Base-by-base conservation (phyloP, 2,329 filamentous ascomycete species). In the Cryphonectria nitschkei region DNA sequence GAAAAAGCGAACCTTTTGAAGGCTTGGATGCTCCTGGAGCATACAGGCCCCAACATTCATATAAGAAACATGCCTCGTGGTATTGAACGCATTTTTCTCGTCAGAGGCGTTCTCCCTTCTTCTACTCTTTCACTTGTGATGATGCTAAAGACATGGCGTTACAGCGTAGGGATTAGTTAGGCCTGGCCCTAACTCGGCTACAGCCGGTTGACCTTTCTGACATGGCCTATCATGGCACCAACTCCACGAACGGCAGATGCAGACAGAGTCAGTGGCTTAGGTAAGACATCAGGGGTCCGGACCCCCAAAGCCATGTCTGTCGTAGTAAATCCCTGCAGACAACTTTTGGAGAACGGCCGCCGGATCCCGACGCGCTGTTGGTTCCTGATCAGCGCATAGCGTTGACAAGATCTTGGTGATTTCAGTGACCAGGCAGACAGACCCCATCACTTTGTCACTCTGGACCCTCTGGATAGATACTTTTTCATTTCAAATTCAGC, bases 251-350 rank as follows among this genome's bases (percentile, higher is more conserved):
- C 16, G 43, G 43, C 43, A 50, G 19, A 50, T 50, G 37, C 37
- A 39, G 37, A 39, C 60, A 39, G 34, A n/a, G 26, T 39, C 19
- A 22, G 37, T 39, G 37, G 61, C 61, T 64, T 64, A 64, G 39
- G 39, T 65, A 65, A 65, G 63, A 43, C 61, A 16, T n/a, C 34
- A 50, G 29, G 43, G 43, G 26, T 52, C 41, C 63, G 9, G n/a
- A 19, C 43, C 43, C 29, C 29, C 58, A 61, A 39, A n/a, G 58
- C 58, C 32, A 2, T 39, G 56, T 13, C 34, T 50, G 46, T 50
- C 34, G 22, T 43, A 41, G 61, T 19, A 54, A 66, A 66, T 66
- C 64, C 64, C 64, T 66, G 64, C 64, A 34, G 22, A n/a, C n/a
- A 32, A 66, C 46, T n/a, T 46, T 52, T 14, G 22, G 11, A 6